Conservation (phyloP, 2,329 filamentous ascomycete genomes). For the Talaromyces sp. region DNA sequence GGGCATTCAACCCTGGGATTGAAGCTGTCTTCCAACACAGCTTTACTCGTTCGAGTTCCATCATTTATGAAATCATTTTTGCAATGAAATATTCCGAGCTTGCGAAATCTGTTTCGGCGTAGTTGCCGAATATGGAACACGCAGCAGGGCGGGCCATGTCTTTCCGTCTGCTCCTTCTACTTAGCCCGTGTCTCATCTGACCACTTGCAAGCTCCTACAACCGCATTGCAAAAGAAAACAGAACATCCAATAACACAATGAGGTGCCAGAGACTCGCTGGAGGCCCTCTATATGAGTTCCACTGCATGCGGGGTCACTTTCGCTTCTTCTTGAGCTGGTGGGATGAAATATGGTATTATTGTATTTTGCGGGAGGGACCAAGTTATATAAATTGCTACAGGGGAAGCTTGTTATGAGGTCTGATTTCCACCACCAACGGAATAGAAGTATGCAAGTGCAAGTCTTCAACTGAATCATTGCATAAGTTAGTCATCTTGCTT, state of each 20-base stretch:
- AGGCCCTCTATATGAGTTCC: not conserved
- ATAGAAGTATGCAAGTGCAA: not conserved
- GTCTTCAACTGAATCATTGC: not conserved
- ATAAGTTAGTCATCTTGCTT: not conserved
- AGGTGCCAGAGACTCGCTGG: not conserved
- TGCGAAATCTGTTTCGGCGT: not conserved
- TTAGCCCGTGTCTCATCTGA: not conserved
- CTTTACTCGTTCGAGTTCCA: not conserved
- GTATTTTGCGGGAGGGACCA: not conserved
- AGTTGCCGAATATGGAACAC: not conserved
- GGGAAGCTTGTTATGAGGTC: not conserved
- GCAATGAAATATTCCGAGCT: not conserved
- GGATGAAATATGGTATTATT: not conserved
- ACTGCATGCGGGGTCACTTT: not conserved
- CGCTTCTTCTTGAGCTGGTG: not conserved
- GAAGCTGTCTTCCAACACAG: not conserved
- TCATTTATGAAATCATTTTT: not conserved
- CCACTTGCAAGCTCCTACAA: not conserved
- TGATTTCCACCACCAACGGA: not conserved
- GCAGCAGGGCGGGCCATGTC: not conserved
- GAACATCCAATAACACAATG: not conserved
- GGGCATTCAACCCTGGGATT: not conserved
- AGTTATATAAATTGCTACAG: not conserved
- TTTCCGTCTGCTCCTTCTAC: constrained; percentile 3
- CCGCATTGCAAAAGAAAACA: not conserved